Percentiles rank a stretch among this genome's conserved stretches.
phyloP scores from a whole-genome alignment of 169 alveolate genomes.

The Plasmodium inui region DNA sequence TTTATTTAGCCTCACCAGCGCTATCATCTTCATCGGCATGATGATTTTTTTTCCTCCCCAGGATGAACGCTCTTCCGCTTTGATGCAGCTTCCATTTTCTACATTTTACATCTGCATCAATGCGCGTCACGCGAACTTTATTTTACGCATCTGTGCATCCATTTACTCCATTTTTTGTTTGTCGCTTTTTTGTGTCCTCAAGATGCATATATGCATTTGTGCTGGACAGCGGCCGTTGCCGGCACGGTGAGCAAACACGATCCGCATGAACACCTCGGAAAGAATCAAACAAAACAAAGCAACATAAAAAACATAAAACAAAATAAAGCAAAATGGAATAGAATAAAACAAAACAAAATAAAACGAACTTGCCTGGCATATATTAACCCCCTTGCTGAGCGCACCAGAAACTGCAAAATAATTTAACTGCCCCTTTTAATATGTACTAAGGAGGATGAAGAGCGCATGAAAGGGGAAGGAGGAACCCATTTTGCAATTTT shows the following conservation, averaged over 20 bases:
- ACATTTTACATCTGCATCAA: not conserved
- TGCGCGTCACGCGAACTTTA: not conserved
- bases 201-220: not conserved
- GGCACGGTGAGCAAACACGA: not conserved
- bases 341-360: not conserved
- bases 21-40: not conserved
- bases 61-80: not conserved
- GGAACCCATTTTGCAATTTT: not conserved
- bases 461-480: not conserved
- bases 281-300: not conserved
- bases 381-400: not conserved
- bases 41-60: not conserved
- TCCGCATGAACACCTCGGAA: not conserved
- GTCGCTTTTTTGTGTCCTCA: not conserved
- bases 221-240: not conserved
- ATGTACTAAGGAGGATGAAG: not conserved
- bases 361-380: not conserved
- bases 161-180: not conserved
- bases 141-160: not conserved
- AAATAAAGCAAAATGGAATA: not conserved
- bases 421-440: not conserved
- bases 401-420: not conserved
- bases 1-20: not conserved
- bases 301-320: no score
- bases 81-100: not conserved